phyloP scores from a whole-genome alignment of 2,329 filamentous ascomycete species.

The Periconia digitata region DNA sequence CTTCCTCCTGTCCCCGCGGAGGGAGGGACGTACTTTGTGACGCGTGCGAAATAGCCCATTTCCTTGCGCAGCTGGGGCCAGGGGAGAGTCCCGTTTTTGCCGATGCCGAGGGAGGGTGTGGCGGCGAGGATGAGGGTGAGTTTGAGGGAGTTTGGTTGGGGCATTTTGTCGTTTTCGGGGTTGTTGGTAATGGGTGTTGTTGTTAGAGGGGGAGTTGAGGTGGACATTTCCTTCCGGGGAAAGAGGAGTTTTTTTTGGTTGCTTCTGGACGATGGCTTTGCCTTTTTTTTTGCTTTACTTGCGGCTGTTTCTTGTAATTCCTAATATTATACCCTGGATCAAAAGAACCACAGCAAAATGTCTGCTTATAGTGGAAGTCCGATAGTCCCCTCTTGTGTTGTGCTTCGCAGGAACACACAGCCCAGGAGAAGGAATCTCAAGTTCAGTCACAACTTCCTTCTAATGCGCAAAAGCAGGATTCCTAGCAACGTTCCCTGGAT shows the following conservation, averaged over 20 bases:
- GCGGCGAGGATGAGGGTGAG: slow-evolving; percentile 94
- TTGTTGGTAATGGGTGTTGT: background rate
- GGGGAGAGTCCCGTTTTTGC: slow-evolving; percentile 73
- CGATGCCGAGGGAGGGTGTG: slow-evolving; percentile 88
- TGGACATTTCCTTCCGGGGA: background rate
- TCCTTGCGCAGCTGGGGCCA: slow-evolving; percentile 89
- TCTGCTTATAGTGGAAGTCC: too few species aligned
- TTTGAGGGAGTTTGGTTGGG: slow-evolving; percentile 46
- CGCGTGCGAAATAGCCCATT: slow-evolving; percentile 92
- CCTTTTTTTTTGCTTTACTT: background rate
- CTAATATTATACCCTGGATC: too few species aligned
- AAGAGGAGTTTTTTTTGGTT: background rate
- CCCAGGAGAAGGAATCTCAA: too few species aligned
- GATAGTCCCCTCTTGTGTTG: too few species aligned
- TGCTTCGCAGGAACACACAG: too few species aligned
- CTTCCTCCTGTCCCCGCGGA: slow-evolving; percentile 1
- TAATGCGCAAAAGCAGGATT: too few species aligned
- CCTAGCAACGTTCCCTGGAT: too few species aligned
- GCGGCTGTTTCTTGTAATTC: background rate
- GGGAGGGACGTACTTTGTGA: slow-evolving; percentile 69
- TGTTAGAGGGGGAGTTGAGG: slow-evolving; percentile 1
- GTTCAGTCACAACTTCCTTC: too few species aligned
- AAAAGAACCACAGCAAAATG: too few species aligned
- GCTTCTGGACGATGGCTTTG: background rate
- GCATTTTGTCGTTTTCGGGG: slow-evolving; percentile 14